Conservation (phyloP, 208 protist genomes). For the Naegleria gruberi region DNA sequence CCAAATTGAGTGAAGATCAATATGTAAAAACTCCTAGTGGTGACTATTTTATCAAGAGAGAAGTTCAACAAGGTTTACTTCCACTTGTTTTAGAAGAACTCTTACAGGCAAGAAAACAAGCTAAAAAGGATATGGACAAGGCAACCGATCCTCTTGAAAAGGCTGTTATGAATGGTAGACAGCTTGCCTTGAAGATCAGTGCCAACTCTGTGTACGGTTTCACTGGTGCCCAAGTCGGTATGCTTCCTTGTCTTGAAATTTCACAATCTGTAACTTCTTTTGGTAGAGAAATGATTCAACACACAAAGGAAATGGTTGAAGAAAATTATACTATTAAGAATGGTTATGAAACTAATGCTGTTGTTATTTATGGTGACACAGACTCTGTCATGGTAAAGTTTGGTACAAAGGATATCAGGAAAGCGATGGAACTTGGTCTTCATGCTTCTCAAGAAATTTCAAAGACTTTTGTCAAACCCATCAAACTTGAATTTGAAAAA, state of each 20-base stretch:
- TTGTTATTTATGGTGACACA: constrained; percentile 98
- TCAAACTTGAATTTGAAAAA: constrained; percentile 99
- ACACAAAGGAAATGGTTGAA: constrained; percentile 86
- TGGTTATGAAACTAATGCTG: constrained; percentile 77
- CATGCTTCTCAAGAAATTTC: constrained; percentile 85
- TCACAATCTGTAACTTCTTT: constrained; percentile 89
- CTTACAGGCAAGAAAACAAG: constrained; percentile 70
- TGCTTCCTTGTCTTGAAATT: constrained; percentile 95
- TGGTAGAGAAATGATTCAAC: constrained; percentile 96
- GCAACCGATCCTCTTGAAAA: constrained; percentile 66
- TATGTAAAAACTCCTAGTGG: constrained; percentile 37
- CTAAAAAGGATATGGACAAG: constrained; percentile 64
- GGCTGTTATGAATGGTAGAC: constrained; percentile 87
- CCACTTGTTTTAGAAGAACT: constrained; percentile 77
- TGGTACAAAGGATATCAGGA: constrained; percentile 63
- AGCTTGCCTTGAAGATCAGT: constrained; percentile 90
- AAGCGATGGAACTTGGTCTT: constrained; percentile 64
- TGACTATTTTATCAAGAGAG: constrained; percentile 63
- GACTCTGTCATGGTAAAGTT: constrained; percentile 99
- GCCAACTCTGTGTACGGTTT: constrained; percentile 99
- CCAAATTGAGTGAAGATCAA: constrained; percentile 26
- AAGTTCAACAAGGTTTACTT: constrained; percentile 57
- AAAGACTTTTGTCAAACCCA: constrained; percentile 74
- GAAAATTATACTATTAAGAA: constrained; percentile 66
- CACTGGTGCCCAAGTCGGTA: constrained; percentile 95